A percentile compares a stretch with the other conserved stretches of the same genome.
phyloP scores from a whole-genome alignment of 768 basidiomycete species.

The Mycena chlorophos region DNA sequence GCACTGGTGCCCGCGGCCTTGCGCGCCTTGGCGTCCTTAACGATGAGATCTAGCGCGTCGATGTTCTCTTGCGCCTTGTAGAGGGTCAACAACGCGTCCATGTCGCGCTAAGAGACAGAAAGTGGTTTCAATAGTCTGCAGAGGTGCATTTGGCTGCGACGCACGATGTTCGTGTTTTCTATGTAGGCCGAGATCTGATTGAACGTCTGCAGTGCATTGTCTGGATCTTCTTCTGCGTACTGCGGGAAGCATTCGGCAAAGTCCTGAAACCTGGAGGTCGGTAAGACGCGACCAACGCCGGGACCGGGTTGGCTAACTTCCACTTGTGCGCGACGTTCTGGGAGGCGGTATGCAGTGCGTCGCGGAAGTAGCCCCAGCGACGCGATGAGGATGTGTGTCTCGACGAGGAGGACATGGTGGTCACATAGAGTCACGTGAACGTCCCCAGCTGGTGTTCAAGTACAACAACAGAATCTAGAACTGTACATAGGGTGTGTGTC shows the following conservation, averaged over 20 bases:
- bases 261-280: conserved; percentile 47
- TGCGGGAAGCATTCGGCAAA: conserved; percentile 67
- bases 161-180: conserved; percentile 57
- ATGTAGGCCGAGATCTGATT: conserved; percentile 72
- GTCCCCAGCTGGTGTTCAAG: too few relatives aligned
- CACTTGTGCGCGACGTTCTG: conserved; percentile 59
- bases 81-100: conserved; percentile 68
- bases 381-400: conserved; percentile 23
- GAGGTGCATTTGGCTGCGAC: not conserved
- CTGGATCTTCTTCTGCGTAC: conserved; percentile 66
- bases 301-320: conserved; percentile 44
- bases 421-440: too few relatives aligned
- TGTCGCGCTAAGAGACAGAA: conserved; percentile 47
- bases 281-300: conserved; percentile 3
- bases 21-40: conserved; percentile 63
- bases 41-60: conserved; percentile 67
- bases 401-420: too few relatives aligned
- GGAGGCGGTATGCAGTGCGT: conserved; percentile 56
- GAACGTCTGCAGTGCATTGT: conserved; percentile 58
- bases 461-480: not conserved
- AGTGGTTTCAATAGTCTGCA: not conserved
- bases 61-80: conserved; percentile 69
- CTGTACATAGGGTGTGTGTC: not conserved
- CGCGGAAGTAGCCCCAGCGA: conserved; percentile 58
- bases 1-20: conserved; percentile 48